A percentile compares a stretch with the other conserved stretches of the same genome.
phyloP scores from a whole-genome alignment of 1,139 yeast genomes.

The Pichia kudriavzevii region DNA sequence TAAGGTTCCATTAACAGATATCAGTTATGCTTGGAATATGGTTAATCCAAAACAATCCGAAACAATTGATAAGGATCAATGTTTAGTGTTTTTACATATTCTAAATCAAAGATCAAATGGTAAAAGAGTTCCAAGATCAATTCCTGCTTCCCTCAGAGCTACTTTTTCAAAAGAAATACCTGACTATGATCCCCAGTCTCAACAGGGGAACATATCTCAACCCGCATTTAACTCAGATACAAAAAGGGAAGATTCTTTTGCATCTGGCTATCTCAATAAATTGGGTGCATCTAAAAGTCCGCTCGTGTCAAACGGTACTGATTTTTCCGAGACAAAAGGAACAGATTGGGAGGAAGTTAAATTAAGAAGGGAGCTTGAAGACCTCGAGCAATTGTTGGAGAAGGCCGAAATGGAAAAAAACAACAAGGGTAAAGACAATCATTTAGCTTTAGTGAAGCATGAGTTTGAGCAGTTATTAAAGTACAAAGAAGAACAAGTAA shows the following conservation, averaged over 20 bases:
- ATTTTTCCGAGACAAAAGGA: slow-evolving; percentile 44
- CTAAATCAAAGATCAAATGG: slow-evolving; percentile 87
- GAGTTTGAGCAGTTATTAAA: slow-evolving; percentile 78
- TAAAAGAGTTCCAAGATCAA: slow-evolving; percentile 81
- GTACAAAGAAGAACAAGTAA: slow-evolving; percentile 53
- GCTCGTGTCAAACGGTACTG: slow-evolving; percentile 23
- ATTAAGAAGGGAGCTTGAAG: slow-evolving; percentile 68
- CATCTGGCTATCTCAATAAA: slow-evolving; percentile 38
- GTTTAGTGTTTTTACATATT: slow-evolving; percentile 80
- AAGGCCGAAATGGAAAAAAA: slow-evolving; percentile 50
- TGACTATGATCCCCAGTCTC: slow-evolving; percentile 57
- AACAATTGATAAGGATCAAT: slow-evolving; percentile 90
- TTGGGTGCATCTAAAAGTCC: slow-evolving; percentile 32
- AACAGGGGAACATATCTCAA: slow-evolving; percentile 36
- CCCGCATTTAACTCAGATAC: slow-evolving; percentile 14
- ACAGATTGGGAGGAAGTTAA: slow-evolving; percentile 91
- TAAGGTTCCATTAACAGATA: slow-evolving; percentile 75
- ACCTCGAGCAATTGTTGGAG: slow-evolving; percentile 56
- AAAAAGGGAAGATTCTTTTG: slow-evolving; percentile 37
- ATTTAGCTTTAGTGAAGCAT: slow-evolving; percentile 41
- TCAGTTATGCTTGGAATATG: slow-evolving; percentile 91
- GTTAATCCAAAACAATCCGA: slow-evolving; percentile 85
- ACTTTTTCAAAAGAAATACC: slow-evolving; percentile 85
- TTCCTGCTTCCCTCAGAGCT: slow-evolving; percentile 88
- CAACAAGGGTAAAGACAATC: slow-evolving; percentile 37